Evolutionary conservation across 2,329 filamentous ascomycete species (phyloP).

Genomic region (Lecanosticta acicola): DNA sequence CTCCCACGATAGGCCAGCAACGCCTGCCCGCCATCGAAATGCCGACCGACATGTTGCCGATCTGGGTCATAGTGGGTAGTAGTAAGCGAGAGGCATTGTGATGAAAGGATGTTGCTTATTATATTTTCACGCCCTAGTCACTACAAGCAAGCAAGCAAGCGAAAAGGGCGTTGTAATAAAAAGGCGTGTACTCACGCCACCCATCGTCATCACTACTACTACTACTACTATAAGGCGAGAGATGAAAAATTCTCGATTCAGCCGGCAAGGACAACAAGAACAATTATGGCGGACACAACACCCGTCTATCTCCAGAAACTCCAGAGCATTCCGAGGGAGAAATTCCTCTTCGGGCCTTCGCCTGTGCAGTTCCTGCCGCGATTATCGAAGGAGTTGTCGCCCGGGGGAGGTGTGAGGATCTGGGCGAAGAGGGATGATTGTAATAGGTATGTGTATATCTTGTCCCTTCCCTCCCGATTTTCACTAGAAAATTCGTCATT

Average conservation of each 20-base stretch:
- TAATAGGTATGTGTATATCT: constrained; percentile 13
- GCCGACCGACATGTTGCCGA: constrained; percentile 2
- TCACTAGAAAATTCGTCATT: no score
- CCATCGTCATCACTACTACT: background rate
- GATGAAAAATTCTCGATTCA: background rate
- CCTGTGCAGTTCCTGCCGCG: constrained; percentile 63
- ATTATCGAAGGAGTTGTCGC: constrained; percentile 53
- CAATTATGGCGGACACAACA: constrained; percentile 2
- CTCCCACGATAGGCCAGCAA: no score
- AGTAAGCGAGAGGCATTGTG: no score
- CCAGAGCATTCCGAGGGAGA: constrained; percentile 51
- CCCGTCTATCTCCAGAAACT: constrained; percentile 22
- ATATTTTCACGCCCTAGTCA: no score
- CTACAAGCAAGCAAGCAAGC: no score
- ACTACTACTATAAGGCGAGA: background rate
- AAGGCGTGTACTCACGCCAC: background rate
- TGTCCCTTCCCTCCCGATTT: no score
- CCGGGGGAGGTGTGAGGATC: constrained; percentile 53
- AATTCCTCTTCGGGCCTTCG: constrained; percentile 61
- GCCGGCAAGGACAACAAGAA: background rate
- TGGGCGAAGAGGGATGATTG: constrained; percentile 70
- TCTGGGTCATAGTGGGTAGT: background rate
- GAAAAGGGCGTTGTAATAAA: no score
- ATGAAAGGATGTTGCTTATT: no score
- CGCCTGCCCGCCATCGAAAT: background rate